Evolutionary conservation across 768 basidiomycete genomes (phyloP).

Genomic region (Tulasnella sp.): DNA sequence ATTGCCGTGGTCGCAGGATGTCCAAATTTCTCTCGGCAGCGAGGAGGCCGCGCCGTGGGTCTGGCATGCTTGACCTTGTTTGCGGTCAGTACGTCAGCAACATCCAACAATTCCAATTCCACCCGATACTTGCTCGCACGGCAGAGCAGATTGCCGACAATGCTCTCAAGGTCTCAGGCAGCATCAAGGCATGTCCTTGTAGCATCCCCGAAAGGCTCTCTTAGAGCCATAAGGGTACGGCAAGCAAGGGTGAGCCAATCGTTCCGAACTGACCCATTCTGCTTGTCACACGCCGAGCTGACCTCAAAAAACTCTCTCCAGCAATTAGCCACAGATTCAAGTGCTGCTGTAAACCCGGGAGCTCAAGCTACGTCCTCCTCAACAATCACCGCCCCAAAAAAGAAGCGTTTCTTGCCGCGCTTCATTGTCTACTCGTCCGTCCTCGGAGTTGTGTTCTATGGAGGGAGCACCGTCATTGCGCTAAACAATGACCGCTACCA

Average conservation of each 20-base stretch:
- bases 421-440: conserved; percentile 62
- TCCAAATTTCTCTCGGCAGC: conserved; percentile 3
- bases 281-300: not conserved
- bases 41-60: not conserved
- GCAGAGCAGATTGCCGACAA: not conserved
- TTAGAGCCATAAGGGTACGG: conserved; percentile 4
- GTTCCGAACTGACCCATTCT: not conserved
- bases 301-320: conserved; percentile 26
- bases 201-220: not conserved
- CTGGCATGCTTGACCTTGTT: conserved; percentile 10
- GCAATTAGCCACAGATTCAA: conserved; percentile 54
- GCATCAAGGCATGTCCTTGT: conserved; percentile 41
- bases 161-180: conserved; percentile 39
- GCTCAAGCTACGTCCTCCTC: conserved; percentile 26
- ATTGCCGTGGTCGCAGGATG: not conserved
- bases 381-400: conserved; percentile 34
- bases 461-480: conserved; percentile 68
- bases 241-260: conserved; percentile 7
- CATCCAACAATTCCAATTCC: not conserved
- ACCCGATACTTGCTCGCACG: not conserved
- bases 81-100: not conserved
- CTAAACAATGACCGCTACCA: conserved; percentile 73
- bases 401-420: conserved; percentile 47
- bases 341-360: conserved; percentile 28
- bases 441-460: conserved; percentile 69